Percentiles rank a stretch among this genome's conserved stretches.
Conservation (phyloP, 768 basidiomycete species). For the Pleurotus tuber-regium region DNA sequence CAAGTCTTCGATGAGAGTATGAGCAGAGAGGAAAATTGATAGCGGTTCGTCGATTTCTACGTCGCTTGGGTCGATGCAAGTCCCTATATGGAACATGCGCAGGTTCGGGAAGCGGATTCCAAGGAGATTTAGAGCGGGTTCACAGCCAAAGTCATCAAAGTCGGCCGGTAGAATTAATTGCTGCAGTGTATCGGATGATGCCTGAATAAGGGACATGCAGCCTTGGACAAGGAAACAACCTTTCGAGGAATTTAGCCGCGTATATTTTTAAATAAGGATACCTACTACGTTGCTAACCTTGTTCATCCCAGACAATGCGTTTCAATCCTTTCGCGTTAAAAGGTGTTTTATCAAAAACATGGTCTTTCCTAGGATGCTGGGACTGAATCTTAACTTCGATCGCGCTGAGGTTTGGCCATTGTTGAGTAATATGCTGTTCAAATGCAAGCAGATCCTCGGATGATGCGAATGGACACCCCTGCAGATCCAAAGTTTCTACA, state of each 20-base stretch:
- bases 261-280: neutral
- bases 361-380: neutral
- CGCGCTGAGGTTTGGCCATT: neutral
- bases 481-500: neutral
- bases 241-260: neutral
- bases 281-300: neutral
- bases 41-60: constrained; percentile 6
- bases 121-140: neutral
- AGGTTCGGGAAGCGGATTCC: constrained; percentile 1
- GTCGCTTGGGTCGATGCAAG: constrained; percentile 1
- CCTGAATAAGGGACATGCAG: neutral
- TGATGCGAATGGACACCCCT: neutral
- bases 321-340: neutral
- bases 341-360: neutral
- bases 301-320: neutral
- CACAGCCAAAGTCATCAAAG: constrained; percentile 7
- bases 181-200: neutral
- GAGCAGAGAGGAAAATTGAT: neutral
- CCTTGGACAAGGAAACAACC: constrained; percentile 2
- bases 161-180: neutral
- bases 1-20: neutral
- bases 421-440: neutral
- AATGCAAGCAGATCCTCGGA: neutral
- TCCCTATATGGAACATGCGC: neutral
- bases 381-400: neutral